These are phyloP conservation scores for Aspergillus fructus DNA, from an alignment of 2,329 filamentous ascomycete species.

Conservation along the genomic window DNA sequence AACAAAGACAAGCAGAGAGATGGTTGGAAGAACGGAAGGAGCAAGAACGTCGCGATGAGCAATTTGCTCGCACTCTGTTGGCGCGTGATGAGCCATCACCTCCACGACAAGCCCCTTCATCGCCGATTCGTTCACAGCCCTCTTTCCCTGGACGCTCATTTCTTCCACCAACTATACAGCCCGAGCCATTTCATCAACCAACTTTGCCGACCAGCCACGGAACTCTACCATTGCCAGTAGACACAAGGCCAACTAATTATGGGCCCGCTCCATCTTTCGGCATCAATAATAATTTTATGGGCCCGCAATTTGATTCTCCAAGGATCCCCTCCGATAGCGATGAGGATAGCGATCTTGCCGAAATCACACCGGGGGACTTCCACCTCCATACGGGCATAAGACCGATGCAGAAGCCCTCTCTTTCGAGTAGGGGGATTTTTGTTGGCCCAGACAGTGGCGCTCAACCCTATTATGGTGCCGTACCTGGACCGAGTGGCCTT, in stretches of 20 bases:
- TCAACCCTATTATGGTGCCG: neutral
- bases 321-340: conserved; percentile 19
- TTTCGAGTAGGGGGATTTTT: neutral
- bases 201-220: neutral
- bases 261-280: neutral
- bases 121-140: conserved; percentile 5
- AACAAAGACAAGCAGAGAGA: conserved; percentile 32
- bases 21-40: conserved; percentile 30
- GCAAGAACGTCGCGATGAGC: conserved; percentile 39
- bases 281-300: neutral
- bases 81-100: conserved; percentile 23
- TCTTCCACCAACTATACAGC: neutral
- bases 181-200: neutral
- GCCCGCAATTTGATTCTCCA: conserved; percentile 1
- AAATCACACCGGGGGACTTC: conserved; percentile 28
- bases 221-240: neutral
- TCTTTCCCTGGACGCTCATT: conserved; percentile 4
- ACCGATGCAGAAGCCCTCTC: neutral
- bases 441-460: neutral
- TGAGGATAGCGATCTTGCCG: conserved; percentile 34
- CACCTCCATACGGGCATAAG: neutral
- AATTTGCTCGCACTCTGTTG: conserved; percentile 39
- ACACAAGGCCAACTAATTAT: neutral
- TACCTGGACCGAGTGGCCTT: conserved; percentile 5
- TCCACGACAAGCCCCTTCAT: conserved; percentile 1